Conservation (phyloP, 345 rosid species). For the Eucalyptus regnans region DNA sequence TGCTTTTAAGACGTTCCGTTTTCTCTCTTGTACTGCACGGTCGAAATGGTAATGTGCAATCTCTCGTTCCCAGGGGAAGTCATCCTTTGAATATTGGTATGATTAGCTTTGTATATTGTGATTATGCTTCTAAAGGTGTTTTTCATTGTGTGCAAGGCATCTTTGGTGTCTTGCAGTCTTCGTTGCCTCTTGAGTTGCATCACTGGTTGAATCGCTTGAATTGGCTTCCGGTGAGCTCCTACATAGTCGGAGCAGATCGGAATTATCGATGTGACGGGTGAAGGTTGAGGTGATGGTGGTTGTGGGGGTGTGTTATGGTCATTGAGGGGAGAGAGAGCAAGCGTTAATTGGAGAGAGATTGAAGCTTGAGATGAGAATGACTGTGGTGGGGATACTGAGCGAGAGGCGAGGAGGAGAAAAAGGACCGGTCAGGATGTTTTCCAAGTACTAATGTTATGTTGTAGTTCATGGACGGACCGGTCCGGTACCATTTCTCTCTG, state of each 20-base stretch:
- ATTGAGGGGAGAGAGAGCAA: background rate
- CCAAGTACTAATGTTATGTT: background rate
- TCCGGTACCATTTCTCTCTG: background rate
- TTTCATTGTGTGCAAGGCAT: background rate
- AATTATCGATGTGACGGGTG: background rate
- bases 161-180: background rate
- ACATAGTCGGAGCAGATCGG: background rate
- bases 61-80: background rate
- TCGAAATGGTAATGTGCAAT: constrained; percentile 15
- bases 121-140: background rate
- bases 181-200: background rate
- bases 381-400: background rate
- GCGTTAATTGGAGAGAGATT: background rate
- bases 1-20: constrained; percentile 4
- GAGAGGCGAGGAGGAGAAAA: background rate
- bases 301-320: background rate
- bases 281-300: background rate
- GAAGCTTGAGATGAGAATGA: background rate
- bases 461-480: background rate
- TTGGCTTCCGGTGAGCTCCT: background rate
- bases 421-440: background rate
- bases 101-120: background rate
- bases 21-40: constrained; percentile 5
- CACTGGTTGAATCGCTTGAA: background rate
- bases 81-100: background rate